phyloP scores from a whole-genome alignment of 371 early-diverging fungal species.

The Funneliformis caledonium region DNA sequence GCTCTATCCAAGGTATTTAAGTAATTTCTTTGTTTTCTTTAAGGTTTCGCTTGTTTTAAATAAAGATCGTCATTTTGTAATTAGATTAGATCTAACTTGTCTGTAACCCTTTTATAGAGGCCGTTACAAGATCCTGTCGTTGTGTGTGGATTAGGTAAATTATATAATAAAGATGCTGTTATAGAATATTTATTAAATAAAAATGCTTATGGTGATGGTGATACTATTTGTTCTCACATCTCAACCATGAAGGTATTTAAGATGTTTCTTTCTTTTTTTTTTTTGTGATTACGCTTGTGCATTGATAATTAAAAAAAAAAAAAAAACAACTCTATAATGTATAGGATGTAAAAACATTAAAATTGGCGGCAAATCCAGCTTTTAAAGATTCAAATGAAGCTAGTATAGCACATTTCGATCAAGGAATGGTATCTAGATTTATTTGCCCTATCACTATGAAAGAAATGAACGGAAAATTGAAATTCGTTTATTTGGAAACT shows the following conservation, averaged over 20 bases:
- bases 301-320: background rate
- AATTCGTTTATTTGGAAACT: slow-evolving; percentile 75
- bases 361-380: slow-evolving; percentile 74
- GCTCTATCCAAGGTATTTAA: slow-evolving; percentile 80
- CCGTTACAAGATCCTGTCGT: slow-evolving; percentile 82
- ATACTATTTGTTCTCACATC: slow-evolving; percentile 82
- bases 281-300: background rate
- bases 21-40: background rate
- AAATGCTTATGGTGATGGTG: slow-evolving; percentile 78
- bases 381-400: slow-evolving; percentile 52
- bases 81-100: background rate
- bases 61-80: no score
- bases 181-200: slow-evolving; percentile 83
- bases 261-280: background rate
- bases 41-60: background rate
- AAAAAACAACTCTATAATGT: slow-evolving; percentile 19
- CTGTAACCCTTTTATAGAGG: slow-evolving; percentile 45
- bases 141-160: slow-evolving; percentile 78
- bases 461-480: slow-evolving; percentile 92
- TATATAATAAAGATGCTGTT: slow-evolving; percentile 92
- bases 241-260: slow-evolving; percentile 44
- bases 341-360: slow-evolving; percentile 81
- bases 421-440: slow-evolving; percentile 64
- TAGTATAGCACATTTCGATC: slow-evolving; percentile 57
- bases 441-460: slow-evolving; percentile 91